Evolutionary conservation across 1,139 yeast species (phyloP), one percentile per base, ranked within the genome.

Genomic region (Hanseniaspora sp.): DNA sequence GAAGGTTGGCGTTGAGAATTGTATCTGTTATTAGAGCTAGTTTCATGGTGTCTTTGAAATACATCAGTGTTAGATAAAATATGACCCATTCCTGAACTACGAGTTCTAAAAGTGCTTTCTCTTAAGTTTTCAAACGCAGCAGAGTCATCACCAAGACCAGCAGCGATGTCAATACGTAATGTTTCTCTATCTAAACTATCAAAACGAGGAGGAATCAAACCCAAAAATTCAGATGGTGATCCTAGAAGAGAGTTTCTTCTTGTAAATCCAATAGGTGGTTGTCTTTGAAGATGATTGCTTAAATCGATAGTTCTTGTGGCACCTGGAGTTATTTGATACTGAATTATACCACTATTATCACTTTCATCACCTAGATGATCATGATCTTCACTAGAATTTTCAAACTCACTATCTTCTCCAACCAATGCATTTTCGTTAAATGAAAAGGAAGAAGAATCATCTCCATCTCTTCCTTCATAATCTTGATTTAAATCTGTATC

Each of bases 401-500:
- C 17, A 12, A 66, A 65, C 13, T 65, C 62, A 49, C 70, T 71
- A 64, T 43, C 64, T 58, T 56, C 65, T 57, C 57, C 66, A 46
- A 51, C 53, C 42, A 56, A 64, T 4, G 56, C 57, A 17, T 55
- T 58, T 40, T 56, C 58, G 34, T 56, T 57, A 38, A 57, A 54
- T 3, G 49, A 43, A 29, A 35, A 30, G 1, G 44, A 35, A 11
- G 43, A 42, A 30, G 56, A 61, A 18, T 58, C 59, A 12, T 56
- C 59, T 28, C 57, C 59, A 12, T 56, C 59, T 17, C 59, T 58
- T 23, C 59, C 60, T 31, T 61, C 66, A 31, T 61, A 61, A 17
- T 69, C 68, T 15, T 68, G 64, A 47, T 65, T 68, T 67, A 68
- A 67, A 41, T 65, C 69, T 2, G 67, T 66, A n/a, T 64, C 69